Conservation (phyloP, 2,329 filamentous ascomycete genomes). For the Paecilomyces dactylethromorphus region DNA sequence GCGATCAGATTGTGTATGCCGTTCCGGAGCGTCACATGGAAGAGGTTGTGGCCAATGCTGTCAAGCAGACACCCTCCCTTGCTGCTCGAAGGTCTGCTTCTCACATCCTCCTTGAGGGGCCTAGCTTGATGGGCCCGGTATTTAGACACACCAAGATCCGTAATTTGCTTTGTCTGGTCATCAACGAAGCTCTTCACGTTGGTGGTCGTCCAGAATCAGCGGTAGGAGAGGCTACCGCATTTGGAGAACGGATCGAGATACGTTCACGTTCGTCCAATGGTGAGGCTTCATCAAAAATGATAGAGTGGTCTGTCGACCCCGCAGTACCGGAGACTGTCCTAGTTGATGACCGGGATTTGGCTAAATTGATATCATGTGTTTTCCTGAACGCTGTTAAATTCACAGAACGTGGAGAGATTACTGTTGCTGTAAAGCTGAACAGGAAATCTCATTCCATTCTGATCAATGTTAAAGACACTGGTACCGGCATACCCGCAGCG, state of each 20-base stretch:
- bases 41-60: slow-evolving; percentile 32
- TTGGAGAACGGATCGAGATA: slow-evolving; percentile 41
- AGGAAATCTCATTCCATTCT: slow-evolving; percentile 48
- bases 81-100: slow-evolving; percentile 29
- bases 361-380: slow-evolving; percentile 58
- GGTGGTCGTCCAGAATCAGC: slow-evolving; percentile 43
- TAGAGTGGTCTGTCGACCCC: slow-evolving; percentile 43
- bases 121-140: slow-evolving; percentile 25
- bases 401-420: slow-evolving; percentile 58
- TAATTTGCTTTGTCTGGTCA: slow-evolving; percentile 39
- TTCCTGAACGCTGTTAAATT: slow-evolving; percentile 66
- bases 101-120: slow-evolving; percentile 28
- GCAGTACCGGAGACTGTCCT: slow-evolving; percentile 41
- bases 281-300: slow-evolving; percentile 35
- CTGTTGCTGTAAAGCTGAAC: slow-evolving; percentile 48
- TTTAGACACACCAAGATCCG: slow-evolving; percentile 40
- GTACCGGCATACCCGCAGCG: slow-evolving; percentile 60
- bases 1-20: slow-evolving; percentile 33
- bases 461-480: slow-evolving; percentile 59
- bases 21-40: slow-evolving; percentile 29
- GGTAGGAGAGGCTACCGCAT: slow-evolving; percentile 35
- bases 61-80: slow-evolving; percentile 28
- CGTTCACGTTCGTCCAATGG: slow-evolving; percentile 39
- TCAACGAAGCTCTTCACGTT: slow-evolving; percentile 43
- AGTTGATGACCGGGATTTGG: slow-evolving; percentile 57